Percentiles rank a stretch among this genome's conserved stretches.
phyloP scores from a whole-genome alignment of 2,329 filamentous ascomycete species.

The Aspergillus texensis region DNA sequence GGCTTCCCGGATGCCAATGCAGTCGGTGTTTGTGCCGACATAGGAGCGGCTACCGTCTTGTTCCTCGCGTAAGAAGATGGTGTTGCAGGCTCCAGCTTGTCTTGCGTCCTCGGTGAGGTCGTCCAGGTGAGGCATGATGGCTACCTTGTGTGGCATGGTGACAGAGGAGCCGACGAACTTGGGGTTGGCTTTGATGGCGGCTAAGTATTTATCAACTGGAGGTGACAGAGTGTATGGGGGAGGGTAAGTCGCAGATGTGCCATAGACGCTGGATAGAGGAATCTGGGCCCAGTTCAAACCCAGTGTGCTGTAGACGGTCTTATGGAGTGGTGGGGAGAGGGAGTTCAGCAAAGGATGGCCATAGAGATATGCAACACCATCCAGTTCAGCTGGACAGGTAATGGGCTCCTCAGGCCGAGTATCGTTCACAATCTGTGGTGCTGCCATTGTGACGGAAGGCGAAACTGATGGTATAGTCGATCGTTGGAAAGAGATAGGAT shows the following conservation, averaged over 20 bases:
- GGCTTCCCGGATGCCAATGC: conserved; percentile 74
- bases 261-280: conserved; percentile 43
- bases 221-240: conserved; percentile 40
- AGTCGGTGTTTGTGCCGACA: conserved; percentile 81
- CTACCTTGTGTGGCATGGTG: conserved; percentile 83
- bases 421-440: conserved; percentile 17
- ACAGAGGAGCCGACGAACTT: conserved; percentile 66
- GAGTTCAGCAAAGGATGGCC: conserved; percentile 61
- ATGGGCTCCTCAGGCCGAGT: conserved; percentile 34
- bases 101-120: conserved; percentile 71
- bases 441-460: conserved; percentile 25
- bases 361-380: conserved; percentile 59
- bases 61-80: conserved; percentile 64
- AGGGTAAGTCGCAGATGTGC: conserved; percentile 33
- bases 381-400: conserved; percentile 37
- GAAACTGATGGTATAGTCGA: not conserved
- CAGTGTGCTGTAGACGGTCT: conserved; percentile 56
- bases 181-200: conserved; percentile 38
- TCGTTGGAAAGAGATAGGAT: not conserved
- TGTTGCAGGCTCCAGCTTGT: conserved; percentile 78
- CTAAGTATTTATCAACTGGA: conserved; percentile 38
- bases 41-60: conserved; percentile 53
- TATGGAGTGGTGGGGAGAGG: conserved; percentile 57
- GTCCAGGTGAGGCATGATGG: conserved; percentile 73
- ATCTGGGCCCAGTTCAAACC: conserved; percentile 57